phyloP scores from a whole-genome alignment of 2,329 filamentous ascomycete genomes.

The Penicillium sp. region DNA sequence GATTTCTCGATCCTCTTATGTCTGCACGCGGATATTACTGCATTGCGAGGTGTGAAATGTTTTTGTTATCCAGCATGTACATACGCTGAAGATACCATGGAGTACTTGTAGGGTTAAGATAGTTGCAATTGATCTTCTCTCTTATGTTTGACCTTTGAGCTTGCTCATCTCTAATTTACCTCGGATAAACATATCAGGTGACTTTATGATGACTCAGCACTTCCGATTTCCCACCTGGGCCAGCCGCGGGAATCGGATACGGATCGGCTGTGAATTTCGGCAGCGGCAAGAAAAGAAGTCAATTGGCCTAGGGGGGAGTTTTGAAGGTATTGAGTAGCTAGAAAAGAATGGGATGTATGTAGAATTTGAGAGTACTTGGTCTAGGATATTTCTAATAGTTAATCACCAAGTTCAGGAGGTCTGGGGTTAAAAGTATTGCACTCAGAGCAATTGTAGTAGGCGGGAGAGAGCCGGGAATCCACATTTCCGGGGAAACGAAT shows the following conservation, averaged over 20 bases:
- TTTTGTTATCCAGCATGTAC: conserved; percentile 19
- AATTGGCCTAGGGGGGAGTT: neutral
- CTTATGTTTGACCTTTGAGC: neutral
- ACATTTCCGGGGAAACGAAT: conserved; percentile 15
- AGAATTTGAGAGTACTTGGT: neutral
- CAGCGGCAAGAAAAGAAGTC: conserved; percentile 3
- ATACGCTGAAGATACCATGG: conserved; percentile 29
- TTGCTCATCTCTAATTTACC: no score
- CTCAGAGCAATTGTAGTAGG: neutral
- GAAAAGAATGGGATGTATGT: neutral
- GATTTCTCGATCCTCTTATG: conserved; percentile 11
- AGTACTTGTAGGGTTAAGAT: conserved; percentile 9
- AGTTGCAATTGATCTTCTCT: neutral
- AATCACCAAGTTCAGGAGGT: neutral
- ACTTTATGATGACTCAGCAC: conserved; percentile 1
- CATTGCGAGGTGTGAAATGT: conserved; percentile 18
- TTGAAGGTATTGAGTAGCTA: neutral
- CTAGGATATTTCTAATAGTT: neutral
- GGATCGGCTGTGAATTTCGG: conserved; percentile 24
- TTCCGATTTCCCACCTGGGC: neutral
- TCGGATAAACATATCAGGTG: neutral
- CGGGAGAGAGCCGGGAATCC: conserved; percentile 7
- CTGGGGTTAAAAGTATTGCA: neutral
- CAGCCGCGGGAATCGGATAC: conserved; percentile 22
- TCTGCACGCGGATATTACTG: conserved; percentile 15